Evolutionary conservation across 495 filamentous ascomycete genomes (phyloP).

Genomic region (Neurospora sp.): DNA sequence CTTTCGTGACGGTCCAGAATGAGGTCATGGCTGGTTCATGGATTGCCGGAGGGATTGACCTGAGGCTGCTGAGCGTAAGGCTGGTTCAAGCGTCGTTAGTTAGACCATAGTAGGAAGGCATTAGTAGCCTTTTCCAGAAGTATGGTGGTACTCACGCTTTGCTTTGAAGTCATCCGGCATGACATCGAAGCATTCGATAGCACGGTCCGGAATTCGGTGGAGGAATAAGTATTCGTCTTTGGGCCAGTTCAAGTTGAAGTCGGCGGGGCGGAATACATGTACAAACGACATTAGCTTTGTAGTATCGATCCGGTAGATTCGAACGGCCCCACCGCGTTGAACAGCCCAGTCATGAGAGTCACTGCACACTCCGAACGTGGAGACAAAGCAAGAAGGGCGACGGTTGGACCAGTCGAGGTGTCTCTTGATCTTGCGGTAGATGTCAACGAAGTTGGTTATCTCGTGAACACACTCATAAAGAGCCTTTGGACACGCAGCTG

Average conservation of each 20-base stretch:
- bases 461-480: accelerated
- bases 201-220: background rate
- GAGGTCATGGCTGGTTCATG: background rate
- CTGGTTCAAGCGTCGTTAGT: no score
- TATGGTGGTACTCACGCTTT: no score
- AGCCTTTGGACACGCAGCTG: no score
- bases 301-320: no score
- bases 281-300: no score
- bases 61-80: background rate
- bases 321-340: no score
- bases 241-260: background rate
- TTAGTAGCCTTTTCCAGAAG: no score
- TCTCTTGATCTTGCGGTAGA: background rate
- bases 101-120: no score
- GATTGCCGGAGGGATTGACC: background rate
- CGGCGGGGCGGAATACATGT: background rate
- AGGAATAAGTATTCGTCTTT: background rate
- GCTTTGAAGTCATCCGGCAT: no score
- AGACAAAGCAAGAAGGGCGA: background rate
- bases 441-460: background rate
- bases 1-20: background rate
- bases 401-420: background rate
- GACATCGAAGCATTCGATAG: no score
- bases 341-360: no score
- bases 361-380: background rate